These are phyloP conservation scores for Gremmenia infestans DNA, from an alignment of 2,329 filamentous ascomycete genomes.

Conservation along the genomic window DNA sequence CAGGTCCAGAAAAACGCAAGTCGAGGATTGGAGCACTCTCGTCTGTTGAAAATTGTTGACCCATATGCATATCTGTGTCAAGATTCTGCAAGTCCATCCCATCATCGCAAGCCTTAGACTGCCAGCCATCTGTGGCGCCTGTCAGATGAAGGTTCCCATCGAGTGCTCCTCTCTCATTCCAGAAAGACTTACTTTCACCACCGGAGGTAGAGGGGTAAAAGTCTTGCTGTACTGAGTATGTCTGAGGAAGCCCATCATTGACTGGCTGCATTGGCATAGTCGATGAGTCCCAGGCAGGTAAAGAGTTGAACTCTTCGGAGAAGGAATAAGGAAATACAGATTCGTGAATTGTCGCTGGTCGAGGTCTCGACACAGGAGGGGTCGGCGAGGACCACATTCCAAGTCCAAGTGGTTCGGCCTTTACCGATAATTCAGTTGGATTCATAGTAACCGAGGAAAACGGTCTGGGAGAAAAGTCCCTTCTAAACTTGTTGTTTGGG, in stretches of 20 bases:
- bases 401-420: conserved; percentile 44
- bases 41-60: conserved; percentile 58
- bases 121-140: conserved; percentile 41
- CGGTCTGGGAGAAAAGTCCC: conserved; percentile 41
- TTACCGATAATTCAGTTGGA: conserved; percentile 43
- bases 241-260: conserved; percentile 45
- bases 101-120: conserved; percentile 53
- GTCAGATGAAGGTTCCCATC: conserved; percentile 21
- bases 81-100: conserved; percentile 50
- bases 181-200: conserved; percentile 42
- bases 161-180: conserved; percentile 14
- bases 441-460: conserved; percentile 46
- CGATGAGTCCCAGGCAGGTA: conserved; percentile 55
- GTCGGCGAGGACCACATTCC: conserved; percentile 53
- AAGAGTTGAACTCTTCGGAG: conserved; percentile 46
- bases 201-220: conserved; percentile 48
- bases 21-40: conserved; percentile 60
- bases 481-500: conserved; percentile 44
- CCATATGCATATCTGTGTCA: conserved; percentile 55
- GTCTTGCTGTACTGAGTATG: conserved; percentile 54
- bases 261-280: conserved; percentile 41
- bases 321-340: conserved; percentile 54
- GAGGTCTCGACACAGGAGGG: conserved; percentile 43
- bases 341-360: conserved; percentile 56
- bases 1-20: conserved; percentile 45